phyloP scores from a whole-genome alignment of 768 basidiomycete genomes.

The Agrocybe praecox region DNA sequence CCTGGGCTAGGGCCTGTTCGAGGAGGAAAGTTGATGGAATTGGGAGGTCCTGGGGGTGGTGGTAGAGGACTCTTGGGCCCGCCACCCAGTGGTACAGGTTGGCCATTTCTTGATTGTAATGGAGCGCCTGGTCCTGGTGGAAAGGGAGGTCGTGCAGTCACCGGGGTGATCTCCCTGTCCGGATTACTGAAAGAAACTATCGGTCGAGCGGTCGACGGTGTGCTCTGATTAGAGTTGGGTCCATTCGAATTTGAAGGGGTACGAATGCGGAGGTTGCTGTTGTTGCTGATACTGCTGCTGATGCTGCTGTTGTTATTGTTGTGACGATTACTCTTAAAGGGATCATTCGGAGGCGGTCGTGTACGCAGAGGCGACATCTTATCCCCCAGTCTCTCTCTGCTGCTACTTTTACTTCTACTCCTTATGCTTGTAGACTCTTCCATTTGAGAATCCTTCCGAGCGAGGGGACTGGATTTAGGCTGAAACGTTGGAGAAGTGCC shows the following conservation, averaged over 20 bases:
- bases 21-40: neutral
- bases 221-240: constrained; percentile 14
- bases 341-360: constrained; percentile 14
- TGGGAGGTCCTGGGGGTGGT: neutral
- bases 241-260: constrained; percentile 11
- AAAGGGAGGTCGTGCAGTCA: constrained; percentile 11
- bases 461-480: constrained; percentile 38
- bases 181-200: constrained; percentile 13
- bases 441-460: constrained; percentile 16
- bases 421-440: constrained; percentile 13
- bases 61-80: constrained; percentile 5
- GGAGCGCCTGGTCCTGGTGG: neutral
- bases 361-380: neutral
- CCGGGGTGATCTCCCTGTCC: constrained; percentile 8
- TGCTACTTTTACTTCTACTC: neutral
- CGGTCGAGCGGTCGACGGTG: constrained; percentile 26
- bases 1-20: neutral
- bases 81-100: neutral
- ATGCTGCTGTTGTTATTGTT: neutral
- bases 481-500: constrained; percentile 25
- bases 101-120: neutral
- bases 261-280: constrained; percentile 14
- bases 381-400: neutral
- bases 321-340: neutral
- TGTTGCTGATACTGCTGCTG: constrained; percentile 9